Evolutionary conservation across 257 asterid genomes (phyloP).

Genomic region (Orobanche coerulescens): DNA sequence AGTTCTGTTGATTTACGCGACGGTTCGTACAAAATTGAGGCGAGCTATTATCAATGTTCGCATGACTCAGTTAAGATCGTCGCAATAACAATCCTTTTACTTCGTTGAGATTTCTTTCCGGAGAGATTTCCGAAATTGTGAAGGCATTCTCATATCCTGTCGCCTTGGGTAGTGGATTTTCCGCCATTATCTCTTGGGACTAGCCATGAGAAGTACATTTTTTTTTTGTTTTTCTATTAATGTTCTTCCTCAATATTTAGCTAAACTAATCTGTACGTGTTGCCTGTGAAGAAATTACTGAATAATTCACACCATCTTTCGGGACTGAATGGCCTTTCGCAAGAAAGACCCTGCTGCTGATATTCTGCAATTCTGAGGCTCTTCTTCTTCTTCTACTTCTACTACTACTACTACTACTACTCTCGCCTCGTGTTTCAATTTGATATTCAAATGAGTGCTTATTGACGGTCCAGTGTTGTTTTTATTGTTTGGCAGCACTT

Average conservation of each 20-base stretch:
- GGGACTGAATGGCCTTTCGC: slow-evolving; percentile 56
- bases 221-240: neutral
- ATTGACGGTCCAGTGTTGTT: slow-evolving; percentile 41
- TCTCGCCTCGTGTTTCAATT: too few relatives aligned
- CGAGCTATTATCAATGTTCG: slow-evolving; percentile 27
- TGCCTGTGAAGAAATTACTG: slow-evolving; percentile 46
- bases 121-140: slow-evolving; percentile 19
- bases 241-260: neutral
- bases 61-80: slow-evolving; percentile 24
- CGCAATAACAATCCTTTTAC: slow-evolving; percentile 29
- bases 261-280: too few relatives aligned
- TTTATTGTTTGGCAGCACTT: slow-evolving; percentile 20
- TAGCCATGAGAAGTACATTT: slow-evolving; percentile 65
- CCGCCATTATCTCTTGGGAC: slow-evolving; percentile 54
- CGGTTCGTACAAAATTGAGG: slow-evolving; percentile 24
- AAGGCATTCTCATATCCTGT: slow-evolving; percentile 59
- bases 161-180: slow-evolving; percentile 54
- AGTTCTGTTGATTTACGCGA: slow-evolving; percentile 13
- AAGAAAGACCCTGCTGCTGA: slow-evolving; percentile 40
- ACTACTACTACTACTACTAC: too few relatives aligned
- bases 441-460: slow-evolving; percentile 16
- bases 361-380: slow-evolving; percentile 83
- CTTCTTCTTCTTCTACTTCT: neutral
- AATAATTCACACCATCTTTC: slow-evolving; percentile 56
- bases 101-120: slow-evolving; percentile 28